Percentiles rank a stretch among this genome's conserved stretches.
These are phyloP conservation scores for Xylaria hypoxylon DNA, from an alignment of 2,329 filamentous ascomycete genomes.

Conservation along the genomic window DNA sequence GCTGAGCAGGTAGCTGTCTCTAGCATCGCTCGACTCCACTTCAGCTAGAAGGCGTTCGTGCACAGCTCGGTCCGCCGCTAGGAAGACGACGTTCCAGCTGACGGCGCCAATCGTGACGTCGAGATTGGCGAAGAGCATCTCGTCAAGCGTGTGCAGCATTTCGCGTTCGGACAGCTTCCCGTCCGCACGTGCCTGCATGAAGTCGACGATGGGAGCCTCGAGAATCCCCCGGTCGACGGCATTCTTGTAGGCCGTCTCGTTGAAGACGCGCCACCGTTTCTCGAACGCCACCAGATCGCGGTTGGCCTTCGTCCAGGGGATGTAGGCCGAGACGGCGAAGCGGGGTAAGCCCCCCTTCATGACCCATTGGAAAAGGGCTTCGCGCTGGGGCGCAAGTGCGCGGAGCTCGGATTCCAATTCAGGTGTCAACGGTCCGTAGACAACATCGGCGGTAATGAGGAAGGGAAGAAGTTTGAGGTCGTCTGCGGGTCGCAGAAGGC, in stretches of 20 bases:
- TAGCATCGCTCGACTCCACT: conserved; percentile 15
- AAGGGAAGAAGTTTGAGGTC: conserved; percentile 53
- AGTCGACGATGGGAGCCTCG: conserved; percentile 22
- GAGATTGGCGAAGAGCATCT: conserved; percentile 50
- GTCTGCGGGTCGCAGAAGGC: conserved; percentile 37
- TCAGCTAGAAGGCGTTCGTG: conserved; percentile 47
- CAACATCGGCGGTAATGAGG: conserved; percentile 51
- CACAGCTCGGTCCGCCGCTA: conserved; percentile 50
- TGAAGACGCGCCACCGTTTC: conserved; percentile 51
- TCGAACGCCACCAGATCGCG: conserved; percentile 47
- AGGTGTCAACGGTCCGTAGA: conserved; percentile 52
- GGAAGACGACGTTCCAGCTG: conserved; percentile 55
- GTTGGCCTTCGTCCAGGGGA: conserved; percentile 48
- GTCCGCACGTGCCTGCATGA: conserved; percentile 30
- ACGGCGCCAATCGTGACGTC: conserved; percentile 57
- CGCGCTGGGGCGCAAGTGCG: conserved; percentile 44
- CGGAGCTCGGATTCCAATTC: conserved; percentile 46
- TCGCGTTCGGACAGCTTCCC: conserved; percentile 34
- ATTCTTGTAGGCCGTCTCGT: conserved; percentile 44
- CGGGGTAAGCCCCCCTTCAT: conserved; percentile 54
- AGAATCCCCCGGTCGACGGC: neutral
- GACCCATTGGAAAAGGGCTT: conserved; percentile 50
- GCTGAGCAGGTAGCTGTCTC: conserved; percentile 9
- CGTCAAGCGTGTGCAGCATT: conserved; percentile 59
- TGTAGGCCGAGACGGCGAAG: conserved; percentile 42